Evolutionary conservation across 2,329 filamentous ascomycete genomes (phyloP), one percentile per base, ranked within the genome.

Genomic region (Colletotrichum musae): DNA sequence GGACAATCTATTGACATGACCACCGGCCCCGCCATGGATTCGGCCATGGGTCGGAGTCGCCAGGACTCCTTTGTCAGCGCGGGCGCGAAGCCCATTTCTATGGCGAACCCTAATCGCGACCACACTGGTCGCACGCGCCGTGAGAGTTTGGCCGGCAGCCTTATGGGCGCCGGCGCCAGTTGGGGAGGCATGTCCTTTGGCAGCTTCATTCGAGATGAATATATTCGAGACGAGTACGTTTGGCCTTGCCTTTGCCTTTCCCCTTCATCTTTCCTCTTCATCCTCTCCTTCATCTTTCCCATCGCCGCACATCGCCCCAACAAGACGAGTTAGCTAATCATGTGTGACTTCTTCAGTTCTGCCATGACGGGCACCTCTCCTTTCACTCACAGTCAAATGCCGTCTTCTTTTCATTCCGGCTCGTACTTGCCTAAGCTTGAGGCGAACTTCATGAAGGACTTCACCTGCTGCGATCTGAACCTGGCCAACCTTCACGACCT

Each of bases 151-250:
- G 89, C 89, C 16, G 89, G 89, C 57, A 92, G 89, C 76, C 80
- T 91, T 67, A 89, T 91, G 82, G 92, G 91, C 72, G 21, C 21
- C 21, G 95, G 95, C 75, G 94, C 97, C 91, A 98, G 95, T 82
- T 99, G 95, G 95, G 95, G 95, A 78, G 95, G 95, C 73, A 90
- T 97, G 70, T 98, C 95, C 9, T 94, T 98, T 73, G 95, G 95
- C 72, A 98, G 95, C 77, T 98, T 97, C 86, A 96, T 99, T 81
- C 89, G 94, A 80, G 95, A 99, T 84, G 96, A 99, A 96, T 99
- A 90, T 90, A 95, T 57, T 81, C 89, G 94, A 80, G 95, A 99
- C 84, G 96, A 99, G 96, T 99, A 90, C 90, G 95, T 57, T 69
- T 70, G 61, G 70, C 72, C 74, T 75, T 73, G 62, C 26, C 54